Conservation (phyloP, 306 rosid genomes). For the Prunus dulcis region DNA sequence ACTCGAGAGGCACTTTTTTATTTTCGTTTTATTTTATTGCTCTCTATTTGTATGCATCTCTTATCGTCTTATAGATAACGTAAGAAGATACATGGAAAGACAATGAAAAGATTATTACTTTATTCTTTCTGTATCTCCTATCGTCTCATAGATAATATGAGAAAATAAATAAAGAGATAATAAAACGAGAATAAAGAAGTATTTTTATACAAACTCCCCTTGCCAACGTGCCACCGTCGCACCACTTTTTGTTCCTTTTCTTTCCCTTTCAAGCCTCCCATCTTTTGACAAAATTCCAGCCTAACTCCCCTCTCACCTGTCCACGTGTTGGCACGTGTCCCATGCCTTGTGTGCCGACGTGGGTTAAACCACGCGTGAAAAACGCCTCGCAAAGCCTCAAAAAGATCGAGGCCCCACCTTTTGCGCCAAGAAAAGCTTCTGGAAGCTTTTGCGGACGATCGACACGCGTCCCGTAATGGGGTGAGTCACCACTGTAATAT, state of each 20-base stretch:
- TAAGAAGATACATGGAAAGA: too few relatives aligned
- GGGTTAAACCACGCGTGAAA: conserved; percentile 46
- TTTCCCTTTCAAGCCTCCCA: conserved; percentile 16
- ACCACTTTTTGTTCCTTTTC: background rate
- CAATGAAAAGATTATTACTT: too few relatives aligned
- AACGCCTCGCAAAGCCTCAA: conserved; percentile 17
- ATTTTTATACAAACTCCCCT: background rate
- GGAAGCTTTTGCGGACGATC: background rate
- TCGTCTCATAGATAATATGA: too few relatives aligned
- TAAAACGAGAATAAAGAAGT: too few relatives aligned
- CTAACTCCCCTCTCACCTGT: conserved; percentile 47
- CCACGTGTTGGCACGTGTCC: conserved; percentile 48
- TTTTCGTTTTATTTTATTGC: too few relatives aligned
- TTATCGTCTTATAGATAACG: too few relatives aligned
- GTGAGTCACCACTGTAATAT: background rate
- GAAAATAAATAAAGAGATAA: rapidly evolving
- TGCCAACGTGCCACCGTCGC: background rate
- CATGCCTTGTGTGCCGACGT: conserved; percentile 31
- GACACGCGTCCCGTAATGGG: conserved; percentile 26
- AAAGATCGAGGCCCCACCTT: background rate
- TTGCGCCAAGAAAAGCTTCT: conserved; percentile 13
- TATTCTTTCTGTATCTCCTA: too few relatives aligned
- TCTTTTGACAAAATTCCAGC: conserved; percentile 47
- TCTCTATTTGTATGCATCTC: too few relatives aligned
- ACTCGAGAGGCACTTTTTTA: too few relatives aligned